Base-by-base conservation (phyloP, 495 filamentous ascomycete species). In the Lasiosphaeria hispida region DNA sequence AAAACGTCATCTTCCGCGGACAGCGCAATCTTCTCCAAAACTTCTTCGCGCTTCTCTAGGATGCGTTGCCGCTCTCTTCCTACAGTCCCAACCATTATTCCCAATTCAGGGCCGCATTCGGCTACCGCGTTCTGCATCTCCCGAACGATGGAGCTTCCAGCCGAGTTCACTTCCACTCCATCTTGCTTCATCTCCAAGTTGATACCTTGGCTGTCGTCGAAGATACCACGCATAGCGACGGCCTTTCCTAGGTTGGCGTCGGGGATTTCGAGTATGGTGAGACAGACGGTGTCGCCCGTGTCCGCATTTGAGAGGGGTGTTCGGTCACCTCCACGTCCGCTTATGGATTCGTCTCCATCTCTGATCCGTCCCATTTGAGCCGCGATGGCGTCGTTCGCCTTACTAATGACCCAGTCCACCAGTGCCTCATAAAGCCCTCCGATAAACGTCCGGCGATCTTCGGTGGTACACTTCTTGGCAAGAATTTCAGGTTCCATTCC, bases 161-260 rank as follows among this genome's bases (percentile, higher is more conserved):
- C 83, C 0, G 85, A 45, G 1, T 76, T 76, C 14, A 93, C 79
- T 33, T 87, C 78, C 19, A 98, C 83, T 13, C 95, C 95, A 63
- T 98, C 94, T 57, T 91, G 85, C 68, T 91, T 94, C 93, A 98
- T 97, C 71, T 98, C 94, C 1, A 86, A 83, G 61, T 97, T 96
- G 72, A 98, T 96, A 48, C 94, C 94, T n/a, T 87, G 73, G 33
- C 72, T 82, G 61, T 97, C 94, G 63, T 98, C 92, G 66, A 98
- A 97, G 35, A 97, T 84, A 3, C 89, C 89, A 48, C 90, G 85
- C 74, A 97, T 84, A 5, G 89, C 84, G 10, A 92, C 72, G 2
- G 95, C 94, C 68, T 91, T 96, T 47, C 90, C 89, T 10, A 97
- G 76, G 14, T 81, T 83, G 40, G 87, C 84, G 60, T 85, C 81